These are phyloP conservation scores for Bimuria novae-zelandiae DNA, from an alignment of 2,329 filamentous ascomycete species.

Conservation along the genomic window DNA sequence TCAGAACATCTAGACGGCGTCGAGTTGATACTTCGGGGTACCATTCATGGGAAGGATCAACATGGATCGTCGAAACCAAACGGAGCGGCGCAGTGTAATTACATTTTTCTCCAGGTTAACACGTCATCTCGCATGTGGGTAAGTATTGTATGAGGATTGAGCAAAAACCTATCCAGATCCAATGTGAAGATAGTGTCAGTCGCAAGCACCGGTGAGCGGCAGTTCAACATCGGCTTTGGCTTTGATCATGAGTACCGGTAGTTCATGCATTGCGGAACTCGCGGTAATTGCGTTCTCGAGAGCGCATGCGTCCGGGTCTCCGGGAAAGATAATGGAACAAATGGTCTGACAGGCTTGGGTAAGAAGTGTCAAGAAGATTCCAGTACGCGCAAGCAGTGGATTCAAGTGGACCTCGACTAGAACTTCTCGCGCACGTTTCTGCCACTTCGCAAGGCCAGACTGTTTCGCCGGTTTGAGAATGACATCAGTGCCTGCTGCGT, in stretches of 20 bases:
- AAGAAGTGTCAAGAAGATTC: neutral
- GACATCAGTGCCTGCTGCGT: neutral
- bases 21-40: neutral
- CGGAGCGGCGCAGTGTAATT: neutral
- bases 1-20: neutral
- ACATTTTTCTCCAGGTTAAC: neutral
- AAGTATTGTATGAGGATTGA: neutral
- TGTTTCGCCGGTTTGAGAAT: neutral
- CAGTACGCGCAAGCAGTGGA: neutral
- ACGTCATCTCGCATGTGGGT: neutral
- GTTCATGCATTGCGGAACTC: neutral
- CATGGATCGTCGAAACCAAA: neutral
- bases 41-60: conserved; percentile 1
- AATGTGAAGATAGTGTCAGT: no score
- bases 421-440: neutral
- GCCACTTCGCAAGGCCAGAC: conserved; percentile 1
- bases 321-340: no score
- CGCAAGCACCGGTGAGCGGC: no score
- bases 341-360: neutral
- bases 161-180: neutral
- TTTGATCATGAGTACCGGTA: neutral
- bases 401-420: neutral
- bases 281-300: neutral
- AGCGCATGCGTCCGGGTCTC: no score
- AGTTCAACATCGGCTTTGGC: neutral